Conservation (phyloP, 2,329 filamentous ascomycete genomes). For the Cladophialophora immunda region DNA sequence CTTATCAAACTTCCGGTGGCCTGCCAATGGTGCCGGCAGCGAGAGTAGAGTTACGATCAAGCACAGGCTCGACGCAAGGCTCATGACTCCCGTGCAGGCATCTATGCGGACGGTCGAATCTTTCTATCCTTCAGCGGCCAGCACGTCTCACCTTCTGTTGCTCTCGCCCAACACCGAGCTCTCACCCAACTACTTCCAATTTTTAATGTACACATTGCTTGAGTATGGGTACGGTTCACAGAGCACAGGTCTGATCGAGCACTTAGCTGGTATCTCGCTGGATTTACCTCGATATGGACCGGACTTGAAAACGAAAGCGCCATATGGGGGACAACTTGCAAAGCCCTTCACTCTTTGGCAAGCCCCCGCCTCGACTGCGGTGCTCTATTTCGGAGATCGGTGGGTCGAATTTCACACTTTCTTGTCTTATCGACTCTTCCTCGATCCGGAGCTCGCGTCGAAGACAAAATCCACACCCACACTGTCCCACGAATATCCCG, state of each 20-base stretch:
- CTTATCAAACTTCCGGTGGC: slow-evolving; percentile 73
- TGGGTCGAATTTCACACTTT: slow-evolving; percentile 89
- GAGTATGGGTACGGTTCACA: slow-evolving; percentile 75
- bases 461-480: slow-evolving; percentile 24
- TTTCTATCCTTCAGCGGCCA: slow-evolving; percentile 77
- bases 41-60: slow-evolving; percentile 70
- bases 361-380: slow-evolving; percentile 81
- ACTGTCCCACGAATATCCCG: slow-evolving; percentile 75
- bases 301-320: slow-evolving; percentile 68
- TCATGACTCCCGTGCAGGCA: slow-evolving; percentile 72
- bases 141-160: slow-evolving; percentile 78
- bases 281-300: slow-evolving; percentile 69
- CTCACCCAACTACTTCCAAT: slow-evolving; percentile 83
- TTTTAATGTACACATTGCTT: slow-evolving; percentile 79
- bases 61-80: slow-evolving; percentile 72
- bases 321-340: slow-evolving; percentile 51
- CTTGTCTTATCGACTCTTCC: slow-evolving; percentile 68
- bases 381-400: slow-evolving; percentile 81
- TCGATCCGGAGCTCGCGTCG: slow-evolving; percentile 34
- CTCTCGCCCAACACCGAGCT: slow-evolving; percentile 84
- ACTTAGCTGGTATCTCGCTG: slow-evolving; percentile 80
- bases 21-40: slow-evolving; percentile 61
- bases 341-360: slow-evolving; percentile 80
- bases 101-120: slow-evolving; percentile 82
- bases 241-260: slow-evolving; percentile 54